phyloP scores from a whole-genome alignment of 2,329 filamentous ascomycete genomes.

The Chrysosphaeria jannelii region DNA sequence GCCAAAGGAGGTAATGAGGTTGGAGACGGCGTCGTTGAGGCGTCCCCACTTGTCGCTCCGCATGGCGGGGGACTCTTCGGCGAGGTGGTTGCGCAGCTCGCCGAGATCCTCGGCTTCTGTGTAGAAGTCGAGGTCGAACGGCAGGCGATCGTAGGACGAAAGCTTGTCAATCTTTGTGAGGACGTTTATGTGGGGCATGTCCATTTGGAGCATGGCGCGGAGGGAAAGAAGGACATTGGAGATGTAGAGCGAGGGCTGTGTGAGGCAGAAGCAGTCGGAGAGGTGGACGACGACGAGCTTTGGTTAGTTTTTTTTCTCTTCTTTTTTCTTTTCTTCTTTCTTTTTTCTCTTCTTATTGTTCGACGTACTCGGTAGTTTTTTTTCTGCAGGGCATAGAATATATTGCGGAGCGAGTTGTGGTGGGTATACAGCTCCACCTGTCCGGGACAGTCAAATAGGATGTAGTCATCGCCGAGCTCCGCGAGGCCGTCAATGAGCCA shows the following conservation, averaged over 20 bases:
- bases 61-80: constrained; percentile 42
- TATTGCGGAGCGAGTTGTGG: constrained; percentile 69
- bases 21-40: constrained; percentile 63
- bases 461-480: constrained; percentile 61
- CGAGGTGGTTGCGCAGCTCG: constrained; percentile 54
- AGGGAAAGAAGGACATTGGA: constrained; percentile 80
- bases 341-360: no score
- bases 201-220: constrained; percentile 93
- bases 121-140: constrained; percentile 91
- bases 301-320: background rate
- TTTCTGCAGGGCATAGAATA: constrained; percentile 76
- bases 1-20: constrained; percentile 66
- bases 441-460: constrained; percentile 86
- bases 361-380: constrained; percentile 60
- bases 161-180: constrained; percentile 96
- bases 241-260: constrained; percentile 78
- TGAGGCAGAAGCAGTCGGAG: constrained; percentile 79
- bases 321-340: no score
- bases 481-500: constrained; percentile 67
- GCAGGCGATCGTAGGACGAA: constrained; percentile 51
- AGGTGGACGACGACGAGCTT: constrained; percentile 84
- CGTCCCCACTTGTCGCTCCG: constrained; percentile 49
- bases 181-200: constrained; percentile 84
- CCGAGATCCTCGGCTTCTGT: constrained; percentile 86
- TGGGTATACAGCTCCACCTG: constrained; percentile 96